Percentiles rank a stretch among this genome's conserved stretches.
These are phyloP conservation scores for Myxozyma mucilagina DNA, from an alignment of 805 yeast genomes.

Conservation along the genomic window DNA sequence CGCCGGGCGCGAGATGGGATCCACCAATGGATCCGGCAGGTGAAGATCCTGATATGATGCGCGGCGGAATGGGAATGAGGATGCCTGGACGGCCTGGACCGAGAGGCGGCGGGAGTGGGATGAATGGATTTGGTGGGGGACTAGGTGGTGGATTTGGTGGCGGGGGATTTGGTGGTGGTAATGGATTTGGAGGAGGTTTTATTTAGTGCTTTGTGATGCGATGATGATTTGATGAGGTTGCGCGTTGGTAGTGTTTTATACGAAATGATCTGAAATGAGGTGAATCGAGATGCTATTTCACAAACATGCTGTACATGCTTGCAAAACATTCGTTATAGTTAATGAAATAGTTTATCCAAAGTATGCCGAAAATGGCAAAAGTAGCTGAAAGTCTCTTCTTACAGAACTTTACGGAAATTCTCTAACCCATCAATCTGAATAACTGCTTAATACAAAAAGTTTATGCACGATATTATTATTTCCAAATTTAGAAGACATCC, in stretches of 20 bases:
- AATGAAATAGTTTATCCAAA: too few species aligned
- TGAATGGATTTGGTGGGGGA: slow-evolving; percentile 2
- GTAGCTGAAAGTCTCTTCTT: too few species aligned
- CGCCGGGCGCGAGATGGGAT: slow-evolving; percentile 46
- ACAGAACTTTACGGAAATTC: too few species aligned
- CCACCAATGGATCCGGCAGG: slow-evolving; percentile 38
- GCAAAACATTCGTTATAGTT: background rate
- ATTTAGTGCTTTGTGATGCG: background rate
- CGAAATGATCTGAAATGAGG: too few species aligned
- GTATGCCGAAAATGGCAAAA: too few species aligned
- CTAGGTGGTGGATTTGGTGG: background rate
- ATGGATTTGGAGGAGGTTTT: background rate
- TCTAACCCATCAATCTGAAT: too few species aligned
- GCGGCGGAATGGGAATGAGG: slow-evolving; percentile 27
- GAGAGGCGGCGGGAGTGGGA: slow-evolving; percentile 10
- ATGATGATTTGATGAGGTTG: background rate
- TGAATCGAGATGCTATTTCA: background rate
- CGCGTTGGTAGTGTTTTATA: background rate
- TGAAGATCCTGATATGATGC: slow-evolving; percentile 7
- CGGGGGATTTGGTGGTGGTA: background rate
- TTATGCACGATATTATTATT: too few species aligned
- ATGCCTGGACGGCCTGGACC: slow-evolving; percentile 19
- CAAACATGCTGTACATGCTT: background rate
- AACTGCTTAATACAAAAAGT: too few species aligned
- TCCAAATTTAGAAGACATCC: too few species aligned